Evolutionary conservation across 495 filamentous ascomycete genomes (phyloP).

Genomic region (Acidiella bohemica): DNA sequence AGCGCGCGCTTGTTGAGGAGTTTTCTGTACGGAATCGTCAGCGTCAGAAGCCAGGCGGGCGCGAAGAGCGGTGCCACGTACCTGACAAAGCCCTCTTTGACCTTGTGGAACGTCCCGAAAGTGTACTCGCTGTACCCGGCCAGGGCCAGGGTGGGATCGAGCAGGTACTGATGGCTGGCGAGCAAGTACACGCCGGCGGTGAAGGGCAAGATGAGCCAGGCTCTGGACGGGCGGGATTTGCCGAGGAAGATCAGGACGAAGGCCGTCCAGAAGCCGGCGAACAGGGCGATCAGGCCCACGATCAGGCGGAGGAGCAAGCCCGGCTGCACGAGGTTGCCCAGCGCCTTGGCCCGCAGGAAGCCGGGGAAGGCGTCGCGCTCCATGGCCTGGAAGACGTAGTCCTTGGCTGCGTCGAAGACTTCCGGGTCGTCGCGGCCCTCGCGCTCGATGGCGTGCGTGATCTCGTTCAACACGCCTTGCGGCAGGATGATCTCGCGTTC

Average conservation of each 20-base stretch:
- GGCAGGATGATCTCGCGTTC: slow-evolving; percentile 93
- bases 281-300: slow-evolving; percentile 73
- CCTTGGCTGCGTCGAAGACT: slow-evolving; percentile 91
- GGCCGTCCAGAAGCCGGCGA: slow-evolving; percentile 83
- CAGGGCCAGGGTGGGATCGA: slow-evolving; percentile 86
- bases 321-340: slow-evolving; percentile 85
- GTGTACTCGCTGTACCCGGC: slow-evolving; percentile 87
- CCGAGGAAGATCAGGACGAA: slow-evolving; percentile 88
- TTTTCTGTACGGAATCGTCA: slow-evolving; percentile 26
- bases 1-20: slow-evolving; percentile 74
- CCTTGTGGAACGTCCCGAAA: slow-evolving; percentile 72
- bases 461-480: slow-evolving; percentile 65
- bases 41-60: background rate
- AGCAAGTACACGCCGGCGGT: slow-evolving; percentile 78
- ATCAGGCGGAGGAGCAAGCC: slow-evolving; percentile 72
- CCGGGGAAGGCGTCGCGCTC: slow-evolving; percentile 96
- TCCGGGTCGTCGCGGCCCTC: slow-evolving; percentile 87
- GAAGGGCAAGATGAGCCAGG: slow-evolving; percentile 91
- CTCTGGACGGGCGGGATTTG: slow-evolving; percentile 54
- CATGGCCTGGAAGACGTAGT: slow-evolving; percentile 99
- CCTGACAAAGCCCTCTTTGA: slow-evolving; percentile 80
- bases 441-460: slow-evolving; percentile 74
- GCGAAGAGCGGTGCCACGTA: background rate
- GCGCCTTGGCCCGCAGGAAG: slow-evolving; percentile 83
- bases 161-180: slow-evolving; percentile 79